Evolutionary conservation across 2,329 filamentous ascomycete genomes (phyloP).

Genomic region (Endothia cerciana): DNA sequence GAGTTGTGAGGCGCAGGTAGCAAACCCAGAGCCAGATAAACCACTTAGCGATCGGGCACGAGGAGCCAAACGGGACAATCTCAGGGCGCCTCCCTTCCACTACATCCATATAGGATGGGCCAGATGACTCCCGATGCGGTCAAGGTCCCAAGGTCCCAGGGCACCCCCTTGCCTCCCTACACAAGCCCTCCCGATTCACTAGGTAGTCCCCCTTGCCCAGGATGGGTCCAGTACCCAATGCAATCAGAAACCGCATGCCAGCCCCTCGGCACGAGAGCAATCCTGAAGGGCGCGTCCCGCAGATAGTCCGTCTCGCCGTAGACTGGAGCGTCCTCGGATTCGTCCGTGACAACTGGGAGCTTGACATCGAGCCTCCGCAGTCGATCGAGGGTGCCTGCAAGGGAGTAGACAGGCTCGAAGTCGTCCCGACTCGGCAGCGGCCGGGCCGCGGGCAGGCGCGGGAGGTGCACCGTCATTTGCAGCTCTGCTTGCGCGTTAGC

Average conservation of each 20-base stretch:
- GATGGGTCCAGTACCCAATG: neutral
- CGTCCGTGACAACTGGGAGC: neutral
- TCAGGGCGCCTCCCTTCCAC: neutral
- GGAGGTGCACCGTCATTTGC: slow-evolving; percentile 14
- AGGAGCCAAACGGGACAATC: neutral
- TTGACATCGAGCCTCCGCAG: slow-evolving; percentile 19
- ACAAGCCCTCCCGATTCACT: neutral
- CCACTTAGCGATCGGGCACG: neutral
- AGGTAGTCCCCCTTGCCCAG: neutral
- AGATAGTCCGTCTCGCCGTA: slow-evolving; percentile 5
- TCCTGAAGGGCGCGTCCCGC: slow-evolving; percentile 7
- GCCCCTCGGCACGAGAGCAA: slow-evolving; percentile 12
- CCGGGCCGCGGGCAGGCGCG: neutral
- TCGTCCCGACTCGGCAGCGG: neutral
- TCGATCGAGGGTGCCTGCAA: neutral
- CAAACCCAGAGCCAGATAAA: neutral
- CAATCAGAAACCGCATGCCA: slow-evolving; percentile 4
- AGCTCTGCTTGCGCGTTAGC: neutral
- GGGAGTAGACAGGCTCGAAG: slow-evolving; percentile 6
- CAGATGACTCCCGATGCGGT: neutral
- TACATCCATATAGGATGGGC: neutral
- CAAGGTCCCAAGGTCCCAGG: neutral
- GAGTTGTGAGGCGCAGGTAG: neutral
- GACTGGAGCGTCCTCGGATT: too few relatives aligned
- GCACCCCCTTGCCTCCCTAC: neutral